Percentiles rank a stretch among this genome's conserved stretches.
These are phyloP conservation scores for Botrytis medusae DNA, from an alignment of 2,329 filamentous ascomycete genomes.

Conservation along the genomic window DNA sequence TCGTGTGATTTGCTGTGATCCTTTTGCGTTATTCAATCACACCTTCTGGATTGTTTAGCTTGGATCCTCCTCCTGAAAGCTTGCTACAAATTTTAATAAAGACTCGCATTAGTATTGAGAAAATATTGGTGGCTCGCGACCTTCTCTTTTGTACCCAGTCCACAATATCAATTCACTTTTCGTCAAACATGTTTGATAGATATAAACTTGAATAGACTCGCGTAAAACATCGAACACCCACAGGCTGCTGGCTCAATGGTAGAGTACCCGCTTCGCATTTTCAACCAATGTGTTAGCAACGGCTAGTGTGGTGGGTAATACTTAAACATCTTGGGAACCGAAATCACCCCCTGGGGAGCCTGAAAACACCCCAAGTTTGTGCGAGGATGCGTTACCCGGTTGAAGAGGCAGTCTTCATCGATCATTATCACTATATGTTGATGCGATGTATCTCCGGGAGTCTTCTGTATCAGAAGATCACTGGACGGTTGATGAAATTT, in stretches of 20 bases:
- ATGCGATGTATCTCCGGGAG: no score
- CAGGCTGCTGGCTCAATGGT: slow-evolving; percentile 10
- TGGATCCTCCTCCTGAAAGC: neutral
- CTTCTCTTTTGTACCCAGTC: no score
- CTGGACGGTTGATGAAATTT: neutral
- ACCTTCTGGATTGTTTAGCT: neutral
- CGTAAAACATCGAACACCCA: neutral
- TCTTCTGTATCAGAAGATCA: neutral
- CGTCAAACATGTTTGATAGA: neutral
- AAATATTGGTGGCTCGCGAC: fast-evolving
- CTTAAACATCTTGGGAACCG: slow-evolving; percentile 6
- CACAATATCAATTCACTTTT: neutral
- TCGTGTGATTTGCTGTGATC: no score
- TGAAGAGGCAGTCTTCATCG: slow-evolving; percentile 11
- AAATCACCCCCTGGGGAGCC: slow-evolving; percentile 5
- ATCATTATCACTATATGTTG: slow-evolving; percentile 1
- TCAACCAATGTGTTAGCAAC: slow-evolving; percentile 2
- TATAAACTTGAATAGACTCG: neutral
- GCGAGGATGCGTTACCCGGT: slow-evolving; percentile 6
- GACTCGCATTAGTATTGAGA: neutral
- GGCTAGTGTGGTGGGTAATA: slow-evolving; percentile 6
- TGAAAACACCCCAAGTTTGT: neutral
- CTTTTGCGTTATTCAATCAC: neutral
- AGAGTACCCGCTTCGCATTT: neutral
- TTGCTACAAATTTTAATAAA: neutral